Percentiles rank a stretch among this genome's conserved stretches.
Evolutionary conservation across 2,329 filamentous ascomycete species (phyloP).

Genomic region (Pseudogymnoascus sp.): DNA sequence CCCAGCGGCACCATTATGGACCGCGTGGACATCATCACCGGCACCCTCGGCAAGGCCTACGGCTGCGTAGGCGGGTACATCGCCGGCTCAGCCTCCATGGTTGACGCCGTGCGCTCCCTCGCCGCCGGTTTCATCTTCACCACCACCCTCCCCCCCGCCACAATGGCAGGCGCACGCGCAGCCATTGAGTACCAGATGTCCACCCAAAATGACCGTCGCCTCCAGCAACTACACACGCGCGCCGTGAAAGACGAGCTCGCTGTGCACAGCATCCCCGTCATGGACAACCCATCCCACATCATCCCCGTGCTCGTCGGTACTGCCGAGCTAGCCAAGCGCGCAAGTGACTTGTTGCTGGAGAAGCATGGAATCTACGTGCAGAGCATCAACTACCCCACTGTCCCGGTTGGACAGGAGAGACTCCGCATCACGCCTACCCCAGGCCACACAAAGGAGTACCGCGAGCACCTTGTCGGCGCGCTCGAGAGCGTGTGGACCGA

Average conservation of each 20-base stretch:
- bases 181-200: conserved; percentile 91
- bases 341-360: conserved; percentile 83
- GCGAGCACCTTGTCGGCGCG: conserved; percentile 76
- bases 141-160: conserved; percentile 88
- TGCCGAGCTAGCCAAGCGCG: conserved; percentile 83
- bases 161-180: conserved; percentile 87
- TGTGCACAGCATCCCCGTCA: conserved; percentile 82
- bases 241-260: conserved; percentile 82
- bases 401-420: conserved; percentile 94
- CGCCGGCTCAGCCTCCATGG: conserved; percentile 75
- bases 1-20: conserved; percentile 85
- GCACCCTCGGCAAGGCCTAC: conserved; percentile 94
- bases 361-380: conserved; percentile 96
- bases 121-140: conserved; percentile 99
- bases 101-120: conserved; percentile 89
- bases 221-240: conserved; percentile 94
- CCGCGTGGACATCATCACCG: conserved; percentile 94
- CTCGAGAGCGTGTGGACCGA: conserved; percentile 84
- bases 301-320: conserved; percentile 90
- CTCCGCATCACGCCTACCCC: conserved; percentile 94
- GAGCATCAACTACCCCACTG: conserved; percentile 97
- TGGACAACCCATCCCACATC: conserved; percentile 96
- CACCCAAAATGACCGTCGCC: conserved; percentile 76
- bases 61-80: conserved; percentile 98
- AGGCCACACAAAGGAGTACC: conserved; percentile 77